These are phyloP conservation scores for Hypericum perforatum DNA, from an alignment of 345 rosid species.

Conservation along the genomic window DNA sequence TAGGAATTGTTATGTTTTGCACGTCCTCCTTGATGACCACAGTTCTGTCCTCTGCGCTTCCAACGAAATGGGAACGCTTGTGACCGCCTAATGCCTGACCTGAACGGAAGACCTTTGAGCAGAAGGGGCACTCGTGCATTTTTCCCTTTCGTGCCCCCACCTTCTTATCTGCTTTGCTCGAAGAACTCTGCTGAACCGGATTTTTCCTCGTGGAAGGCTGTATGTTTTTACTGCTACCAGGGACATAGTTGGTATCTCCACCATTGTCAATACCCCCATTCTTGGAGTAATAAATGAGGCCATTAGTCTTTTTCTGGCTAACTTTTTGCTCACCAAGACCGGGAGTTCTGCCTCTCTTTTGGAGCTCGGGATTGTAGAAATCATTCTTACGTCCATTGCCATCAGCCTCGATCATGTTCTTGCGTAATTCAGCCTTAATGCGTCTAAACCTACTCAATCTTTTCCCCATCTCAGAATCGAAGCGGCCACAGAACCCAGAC, in stretches of 20 bases:
- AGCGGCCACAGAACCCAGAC: constrained; percentile 30
- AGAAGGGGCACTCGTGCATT: constrained; percentile 82
- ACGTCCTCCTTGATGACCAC: constrained; percentile 40
- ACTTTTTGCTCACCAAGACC: constrained; percentile 18
- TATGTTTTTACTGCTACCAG: constrained; percentile 8
- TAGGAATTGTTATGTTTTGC: constrained; percentile 29
- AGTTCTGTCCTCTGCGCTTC: constrained; percentile 43
- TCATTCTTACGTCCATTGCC: constrained; percentile 18
- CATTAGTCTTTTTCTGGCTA: constrained; percentile 27
- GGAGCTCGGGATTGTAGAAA: constrained; percentile 17
- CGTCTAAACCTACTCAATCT: constrained; percentile 28
- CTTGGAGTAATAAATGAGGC: constrained; percentile 22
- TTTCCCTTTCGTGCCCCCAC: constrained; percentile 35
- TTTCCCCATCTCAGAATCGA: constrained; percentile 27
- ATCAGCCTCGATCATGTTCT: constrained; percentile 15
- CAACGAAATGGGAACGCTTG: constrained; percentile 91
- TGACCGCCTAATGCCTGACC: constrained; percentile 97
- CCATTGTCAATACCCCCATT: constrained; percentile 46
- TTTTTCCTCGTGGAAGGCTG: constrained; percentile 24
- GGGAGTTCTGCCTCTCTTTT: constrained; percentile 27
- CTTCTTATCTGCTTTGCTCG: constrained; percentile 26
- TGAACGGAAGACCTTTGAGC: constrained; percentile 74
- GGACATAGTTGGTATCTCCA: constrained; percentile 34
- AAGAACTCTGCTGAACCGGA: constrained; percentile 13
- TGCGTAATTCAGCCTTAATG: constrained; percentile 21